Conservation (phyloP, 1,139 yeast genomes). For the Nadsonia starkeyi-henricii region DNA sequence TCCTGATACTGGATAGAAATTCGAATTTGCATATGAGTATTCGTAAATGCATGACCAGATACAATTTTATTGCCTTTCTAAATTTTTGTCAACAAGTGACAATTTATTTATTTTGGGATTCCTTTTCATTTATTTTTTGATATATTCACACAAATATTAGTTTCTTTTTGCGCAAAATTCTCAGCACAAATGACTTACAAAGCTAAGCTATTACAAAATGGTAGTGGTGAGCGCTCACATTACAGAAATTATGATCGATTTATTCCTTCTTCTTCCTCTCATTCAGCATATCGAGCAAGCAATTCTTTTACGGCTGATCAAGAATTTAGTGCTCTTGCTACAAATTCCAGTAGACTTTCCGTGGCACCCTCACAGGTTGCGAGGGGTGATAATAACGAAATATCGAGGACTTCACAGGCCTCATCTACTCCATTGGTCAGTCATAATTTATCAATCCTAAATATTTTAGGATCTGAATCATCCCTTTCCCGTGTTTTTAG, state of each 20-base stretch:
- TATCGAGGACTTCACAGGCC: conserved; percentile 5
- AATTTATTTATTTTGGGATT: too few relatives aligned
- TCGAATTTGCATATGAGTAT: not conserved
- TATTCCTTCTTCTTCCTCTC: conserved; percentile 4
- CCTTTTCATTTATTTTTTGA: too few relatives aligned
- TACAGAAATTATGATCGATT: conserved; percentile 5
- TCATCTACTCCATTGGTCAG: conserved; percentile 4
- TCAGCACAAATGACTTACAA: not conserved
- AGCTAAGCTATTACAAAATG: too few relatives aligned
- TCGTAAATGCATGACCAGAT: too few relatives aligned
- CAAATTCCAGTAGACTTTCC: not conserved
- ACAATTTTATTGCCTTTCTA: too few relatives aligned
- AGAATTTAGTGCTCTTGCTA: conserved; percentile 1
- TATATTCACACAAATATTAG: too few relatives aligned
- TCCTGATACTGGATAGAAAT: not conserved
- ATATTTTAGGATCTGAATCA: conserved; percentile 32
- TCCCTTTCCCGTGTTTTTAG: not conserved
- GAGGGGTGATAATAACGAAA: not conserved
- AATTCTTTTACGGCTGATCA: too few relatives aligned
- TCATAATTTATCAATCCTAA: conserved; percentile 31
- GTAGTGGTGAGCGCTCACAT: too few relatives aligned
- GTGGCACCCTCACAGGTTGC: not conserved
- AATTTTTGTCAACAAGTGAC: too few relatives aligned
- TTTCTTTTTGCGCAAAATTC: not conserved
- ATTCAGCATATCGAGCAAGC: too few relatives aligned